Percentiles rank a stretch among this genome's conserved stretches.
Evolutionary conservation across 2,329 filamentous ascomycete genomes (phyloP).

Genomic region (Thielaviopsis punctulata): DNA sequence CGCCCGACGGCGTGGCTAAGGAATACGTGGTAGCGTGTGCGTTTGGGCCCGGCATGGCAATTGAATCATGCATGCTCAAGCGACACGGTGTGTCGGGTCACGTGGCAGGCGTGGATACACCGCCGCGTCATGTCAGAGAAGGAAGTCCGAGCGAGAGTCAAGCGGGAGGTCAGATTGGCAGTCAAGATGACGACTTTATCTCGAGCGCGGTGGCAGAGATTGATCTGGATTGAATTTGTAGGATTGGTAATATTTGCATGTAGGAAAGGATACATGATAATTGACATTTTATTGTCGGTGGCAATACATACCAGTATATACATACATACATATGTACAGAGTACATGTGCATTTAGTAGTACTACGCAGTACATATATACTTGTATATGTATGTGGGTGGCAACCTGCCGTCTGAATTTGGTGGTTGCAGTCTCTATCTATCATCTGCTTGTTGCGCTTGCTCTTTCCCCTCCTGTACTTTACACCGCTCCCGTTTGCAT

Average conservation of each 20-base stretch:
- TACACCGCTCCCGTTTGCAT: too few relatives aligned
- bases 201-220: constrained; percentile 14
- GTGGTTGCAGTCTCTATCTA: too few relatives aligned
- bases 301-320: too few relatives aligned
- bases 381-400: neutral
- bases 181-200: constrained; percentile 15
- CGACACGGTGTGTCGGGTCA: constrained; percentile 21
- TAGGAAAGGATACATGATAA: too few relatives aligned
- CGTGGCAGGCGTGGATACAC: constrained; percentile 28
- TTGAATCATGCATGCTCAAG: constrained; percentile 52
- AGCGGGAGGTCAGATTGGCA: constrained; percentile 19
- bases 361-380: neutral
- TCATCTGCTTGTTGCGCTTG: too few relatives aligned
- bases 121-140: constrained; percentile 38
- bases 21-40: constrained; percentile 50
- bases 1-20: constrained; percentile 29
- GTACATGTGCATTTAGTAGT: neutral
- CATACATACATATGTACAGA: too few relatives aligned
- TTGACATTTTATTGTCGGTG: too few relatives aligned
- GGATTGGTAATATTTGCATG: neutral
- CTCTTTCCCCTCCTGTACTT: too few relatives aligned
- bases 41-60: constrained; percentile 51
- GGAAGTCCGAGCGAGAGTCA: constrained; percentile 22
- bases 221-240: constrained; percentile 14
- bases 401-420: too few relatives aligned